Conservation (phyloP, 352 stramenopile genomes). For the Globisporangium sylvaticum region DNA sequence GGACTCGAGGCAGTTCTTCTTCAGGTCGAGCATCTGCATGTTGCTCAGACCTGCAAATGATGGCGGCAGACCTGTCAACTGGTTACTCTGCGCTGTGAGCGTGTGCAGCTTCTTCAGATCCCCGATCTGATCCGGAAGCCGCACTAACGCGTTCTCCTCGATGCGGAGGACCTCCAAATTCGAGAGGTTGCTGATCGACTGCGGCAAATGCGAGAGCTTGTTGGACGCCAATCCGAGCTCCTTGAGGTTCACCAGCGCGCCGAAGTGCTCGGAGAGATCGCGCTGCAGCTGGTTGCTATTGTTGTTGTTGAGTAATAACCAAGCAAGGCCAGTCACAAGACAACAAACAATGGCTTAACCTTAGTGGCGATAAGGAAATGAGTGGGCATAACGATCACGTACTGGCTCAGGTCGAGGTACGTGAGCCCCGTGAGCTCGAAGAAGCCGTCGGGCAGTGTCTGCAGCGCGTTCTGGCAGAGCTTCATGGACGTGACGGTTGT, state of each 20-base stretch:
- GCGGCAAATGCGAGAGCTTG: conserved; percentile 50
- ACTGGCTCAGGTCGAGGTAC: conserved; percentile 78
- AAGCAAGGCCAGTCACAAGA: neutral
- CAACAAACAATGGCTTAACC: neutral
- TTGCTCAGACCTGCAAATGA: conserved; percentile 44
- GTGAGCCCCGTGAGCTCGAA: conserved; percentile 56
- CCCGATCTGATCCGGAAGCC: conserved; percentile 50
- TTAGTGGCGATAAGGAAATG: neutral
- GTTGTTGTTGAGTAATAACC: neutral
- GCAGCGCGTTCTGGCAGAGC: conserved; percentile 65
- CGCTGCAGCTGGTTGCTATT: conserved; percentile 59
- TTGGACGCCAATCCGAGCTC: conserved; percentile 62
- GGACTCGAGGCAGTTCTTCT: conserved; percentile 68
- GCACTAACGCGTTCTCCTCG: conserved; percentile 57
- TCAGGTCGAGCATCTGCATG: conserved; percentile 68
- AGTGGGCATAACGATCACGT: conserved; percentile 9
- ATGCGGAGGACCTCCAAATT: conserved; percentile 53
- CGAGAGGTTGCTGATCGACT: conserved; percentile 41
- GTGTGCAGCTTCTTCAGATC: conserved; percentile 52
- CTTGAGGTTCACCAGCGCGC: conserved; percentile 46
- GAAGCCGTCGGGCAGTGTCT: conserved; percentile 51
- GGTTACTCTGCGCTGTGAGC: conserved; percentile 58
- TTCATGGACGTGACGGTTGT: conserved; percentile 59
- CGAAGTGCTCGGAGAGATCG: conserved; percentile 50
- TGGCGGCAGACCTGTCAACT: conserved; percentile 40